A percentile compares a stretch with the other conserved stretches of the same genome.
phyloP scores from a whole-genome alignment of 2,329 filamentous ascomycete species.

The Fusarium chlamydosporum region DNA sequence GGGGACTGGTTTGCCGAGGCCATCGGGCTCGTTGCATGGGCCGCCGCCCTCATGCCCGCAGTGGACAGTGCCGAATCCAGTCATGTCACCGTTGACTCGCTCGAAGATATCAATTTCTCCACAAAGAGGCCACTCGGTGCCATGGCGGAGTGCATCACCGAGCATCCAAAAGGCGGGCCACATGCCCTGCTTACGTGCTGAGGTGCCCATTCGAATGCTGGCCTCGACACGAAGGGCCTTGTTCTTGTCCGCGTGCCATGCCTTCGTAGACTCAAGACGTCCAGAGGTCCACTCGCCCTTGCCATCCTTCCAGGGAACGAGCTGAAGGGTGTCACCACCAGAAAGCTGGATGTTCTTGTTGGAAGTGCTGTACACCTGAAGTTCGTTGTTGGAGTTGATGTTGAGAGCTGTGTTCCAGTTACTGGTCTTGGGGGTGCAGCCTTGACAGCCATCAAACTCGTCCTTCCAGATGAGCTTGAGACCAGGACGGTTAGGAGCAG shows the following conservation, averaged over 20 bases:
- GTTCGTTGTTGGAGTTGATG: conserved; percentile 64
- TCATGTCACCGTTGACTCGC: conserved; percentile 62
- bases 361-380: conserved; percentile 62
- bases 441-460: conserved; percentile 59
- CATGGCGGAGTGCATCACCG: conserved; percentile 62
- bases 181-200: conserved; percentile 61
- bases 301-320: conserved; percentile 61
- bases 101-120: conserved; percentile 68
- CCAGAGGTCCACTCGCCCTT: conserved; percentile 64
- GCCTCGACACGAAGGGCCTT: conserved; percentile 61
- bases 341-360: conserved; percentile 64
- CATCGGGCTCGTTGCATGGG: conserved; percentile 63
- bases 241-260: conserved; percentile 61
- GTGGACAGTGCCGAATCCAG: conserved; percentile 64
- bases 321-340: conserved; percentile 65
- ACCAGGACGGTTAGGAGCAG: conserved; percentile 57
- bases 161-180: conserved; percentile 70
- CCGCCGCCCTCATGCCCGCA: conserved; percentile 62
- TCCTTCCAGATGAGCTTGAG: conserved; percentile 63
- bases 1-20: conserved; percentile 54
- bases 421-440: conserved; percentile 54
- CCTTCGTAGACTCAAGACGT: conserved; percentile 63
- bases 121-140: conserved; percentile 63
- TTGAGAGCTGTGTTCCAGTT: conserved; percentile 63
- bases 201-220: conserved; percentile 60